A percentile compares a stretch with the other conserved stretches of the same genome.
Evolutionary conservation across 345 rosid species (phyloP).

Genomic region (Gossypium mustelinum): DNA sequence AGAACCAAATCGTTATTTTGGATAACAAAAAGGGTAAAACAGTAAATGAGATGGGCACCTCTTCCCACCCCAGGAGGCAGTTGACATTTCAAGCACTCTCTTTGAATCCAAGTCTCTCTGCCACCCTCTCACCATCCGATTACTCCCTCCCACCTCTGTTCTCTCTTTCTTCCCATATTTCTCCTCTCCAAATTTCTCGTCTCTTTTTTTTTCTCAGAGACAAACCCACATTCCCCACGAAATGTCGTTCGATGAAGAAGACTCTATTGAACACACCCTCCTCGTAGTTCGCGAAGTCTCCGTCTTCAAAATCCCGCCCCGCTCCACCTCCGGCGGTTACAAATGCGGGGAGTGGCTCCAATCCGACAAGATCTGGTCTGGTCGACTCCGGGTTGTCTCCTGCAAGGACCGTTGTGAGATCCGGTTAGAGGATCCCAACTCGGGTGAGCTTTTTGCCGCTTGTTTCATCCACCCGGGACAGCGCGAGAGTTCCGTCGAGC

Average conservation of each 20-base stretch:
- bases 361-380: conserved; percentile 99
- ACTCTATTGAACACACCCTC: conserved; percentile 84
- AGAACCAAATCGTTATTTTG: not conserved
- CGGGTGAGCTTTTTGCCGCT: conserved; percentile 90
- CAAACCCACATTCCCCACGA: conserved; percentile 15
- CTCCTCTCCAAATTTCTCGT: not conserved
- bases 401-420: conserved; percentile 97
- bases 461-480: conserved; percentile 83
- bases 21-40: not conserved
- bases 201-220: not conserved
- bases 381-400: conserved; percentile 92
- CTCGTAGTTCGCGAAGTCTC: conserved; percentile 92
- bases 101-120: conserved; percentile 16
- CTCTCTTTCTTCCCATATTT: not conserved
- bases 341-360: conserved; percentile 99
- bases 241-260: conserved; percentile 89
- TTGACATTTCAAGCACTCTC: conserved; percentile 13
- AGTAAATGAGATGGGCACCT: not conserved
- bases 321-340: conserved; percentile 91
- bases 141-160: not conserved
- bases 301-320: conserved; percentile 92
- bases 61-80: not conserved
- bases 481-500: conserved; percentile 85
- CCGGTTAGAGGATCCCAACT: conserved; percentile 87
- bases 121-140: conserved; percentile 7